Evolutionary conservation across 106 monocot genomes (phyloP), one percentile per base, ranked within the genome.

Genomic region (Dioscorea dumetorum): DNA sequence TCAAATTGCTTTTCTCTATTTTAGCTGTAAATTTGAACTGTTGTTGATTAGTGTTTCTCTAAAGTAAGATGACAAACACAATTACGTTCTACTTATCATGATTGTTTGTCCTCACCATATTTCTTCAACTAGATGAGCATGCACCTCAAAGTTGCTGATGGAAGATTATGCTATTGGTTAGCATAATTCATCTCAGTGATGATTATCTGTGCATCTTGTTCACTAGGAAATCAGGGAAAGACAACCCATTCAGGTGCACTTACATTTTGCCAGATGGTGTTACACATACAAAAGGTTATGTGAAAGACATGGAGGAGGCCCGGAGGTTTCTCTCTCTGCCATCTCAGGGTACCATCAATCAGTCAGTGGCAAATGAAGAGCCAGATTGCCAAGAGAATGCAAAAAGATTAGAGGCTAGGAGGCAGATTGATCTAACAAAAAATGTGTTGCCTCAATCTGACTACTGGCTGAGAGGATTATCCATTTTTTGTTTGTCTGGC

Each of bases 181-280:
- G 13, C 15, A 56, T 56, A 0, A 56, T 56, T 56, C 0, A 15
- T 18, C 41, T 41, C 41, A 41, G 41, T 71, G 12, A 17, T 41
- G 6, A 41, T 10, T 41, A 8, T 41, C 41, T 41, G 41, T 10
- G 28, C 41, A 8, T 41, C 9, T 41, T 41, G 41, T 66, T 28
- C 69, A 35, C 21, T 65, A 90, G 90, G 69, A 74, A 74, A 72
- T 51, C 78, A 19, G 87, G 85, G 48, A 84, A 78, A 62, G 86
- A 88, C 51, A 91, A 91, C 69, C 85, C 84, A 48, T 84, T 91
- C 63, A 85, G 57, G 61, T 95, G 95, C 74, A 88, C 91, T 8
- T 95, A 95, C 80, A 84, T 95, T 77, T 86, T 95, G 15, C 95
- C 95, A 57, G 95, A 95, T 80, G 95, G 95, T 68, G 72, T 95